Evolutionary conservation across 495 filamentous ascomycete species (phyloP).

Genomic region (Tuber aestivum): DNA sequence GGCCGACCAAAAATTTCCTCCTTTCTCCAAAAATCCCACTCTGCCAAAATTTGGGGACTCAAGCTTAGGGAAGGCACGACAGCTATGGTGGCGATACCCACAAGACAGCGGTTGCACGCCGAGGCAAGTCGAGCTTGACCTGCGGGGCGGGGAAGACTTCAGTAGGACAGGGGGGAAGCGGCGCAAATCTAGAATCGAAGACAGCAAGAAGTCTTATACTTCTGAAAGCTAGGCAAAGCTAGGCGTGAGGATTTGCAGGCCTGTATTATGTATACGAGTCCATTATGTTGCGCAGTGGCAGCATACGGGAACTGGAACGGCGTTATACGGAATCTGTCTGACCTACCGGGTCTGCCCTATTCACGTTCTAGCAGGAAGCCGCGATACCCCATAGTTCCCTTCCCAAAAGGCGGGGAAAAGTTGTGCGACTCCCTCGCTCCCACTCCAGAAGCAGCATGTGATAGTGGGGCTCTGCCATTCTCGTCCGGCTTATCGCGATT

Average conservation of each 20-base stretch:
- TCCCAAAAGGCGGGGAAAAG: no score
- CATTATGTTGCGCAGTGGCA: accelerated
- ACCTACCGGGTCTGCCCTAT: not conserved
- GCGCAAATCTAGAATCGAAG: not conserved
- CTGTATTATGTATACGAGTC: not conserved
- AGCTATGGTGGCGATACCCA: not conserved
- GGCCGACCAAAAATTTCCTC: not conserved
- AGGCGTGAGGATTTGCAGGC: not conserved
- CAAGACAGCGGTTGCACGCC: not conserved
- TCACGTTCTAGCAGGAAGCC: no score
- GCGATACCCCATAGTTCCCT: no score
- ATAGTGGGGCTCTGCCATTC: not conserved
- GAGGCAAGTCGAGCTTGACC: not conserved
- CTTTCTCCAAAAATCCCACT: not conserved
- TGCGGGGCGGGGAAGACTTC: not conserved
- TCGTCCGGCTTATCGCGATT: not conserved
- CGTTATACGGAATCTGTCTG: not conserved
- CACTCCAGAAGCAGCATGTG: not conserved
- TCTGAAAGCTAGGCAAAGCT: not conserved
- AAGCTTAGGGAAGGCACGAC: not conserved
- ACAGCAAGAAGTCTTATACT: not conserved
- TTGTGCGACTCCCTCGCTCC: not conserved
- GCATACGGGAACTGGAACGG: not conserved
- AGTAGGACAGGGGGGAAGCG: not conserved
- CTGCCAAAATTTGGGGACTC: not conserved